These are phyloP conservation scores for Crithidia expoeki DNA, from an alignment of 208 protist genomes.

Conservation along the genomic window DNA sequence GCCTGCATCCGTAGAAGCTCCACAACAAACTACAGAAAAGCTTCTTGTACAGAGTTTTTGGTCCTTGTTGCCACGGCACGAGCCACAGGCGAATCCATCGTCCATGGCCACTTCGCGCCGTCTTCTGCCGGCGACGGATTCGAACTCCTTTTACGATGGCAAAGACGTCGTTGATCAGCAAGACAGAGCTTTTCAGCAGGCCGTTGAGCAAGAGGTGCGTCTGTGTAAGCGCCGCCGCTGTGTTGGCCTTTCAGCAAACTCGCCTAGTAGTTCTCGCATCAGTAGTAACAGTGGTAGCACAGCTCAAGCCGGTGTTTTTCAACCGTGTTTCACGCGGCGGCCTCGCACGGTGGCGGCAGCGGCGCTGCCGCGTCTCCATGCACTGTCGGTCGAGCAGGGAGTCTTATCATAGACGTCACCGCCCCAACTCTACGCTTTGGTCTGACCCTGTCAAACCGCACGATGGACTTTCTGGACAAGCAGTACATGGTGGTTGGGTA, in stretches of 20 bases:
- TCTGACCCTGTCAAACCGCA: conserved; percentile 54
- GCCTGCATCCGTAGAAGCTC: neutral
- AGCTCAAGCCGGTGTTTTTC: conserved; percentile 4
- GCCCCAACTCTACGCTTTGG: conserved; percentile 48
- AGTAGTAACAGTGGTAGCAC: neutral
- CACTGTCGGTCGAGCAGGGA: conserved; percentile 34
- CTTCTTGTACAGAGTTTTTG: conserved; percentile 8
- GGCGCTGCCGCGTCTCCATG: conserved; percentile 9
- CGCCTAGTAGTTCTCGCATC: neutral
- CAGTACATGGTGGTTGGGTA: conserved; percentile 64
- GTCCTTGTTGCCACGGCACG: conserved; percentile 17
- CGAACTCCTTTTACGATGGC: too few relatives aligned
- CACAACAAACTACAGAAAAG: neutral
- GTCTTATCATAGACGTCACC: conserved; percentile 50
- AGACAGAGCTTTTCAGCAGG: conserved; percentile 1
- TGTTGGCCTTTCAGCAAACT: neutral
- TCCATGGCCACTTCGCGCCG: neutral
- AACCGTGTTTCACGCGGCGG: conserved; percentile 8
- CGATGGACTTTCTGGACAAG: conserved; percentile 61
- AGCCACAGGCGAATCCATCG: neutral
- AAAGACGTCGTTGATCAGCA: conserved; percentile 24
- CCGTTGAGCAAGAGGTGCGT: conserved; percentile 22
- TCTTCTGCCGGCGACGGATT: too few relatives aligned
- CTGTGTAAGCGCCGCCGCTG: conserved; percentile 35
- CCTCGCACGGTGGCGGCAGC: neutral